A percentile compares a stretch with the other conserved stretches of the same genome.
phyloP scores from a whole-genome alignment of 148 eudicot genomes.

The Fallopia convolvulus region DNA sequence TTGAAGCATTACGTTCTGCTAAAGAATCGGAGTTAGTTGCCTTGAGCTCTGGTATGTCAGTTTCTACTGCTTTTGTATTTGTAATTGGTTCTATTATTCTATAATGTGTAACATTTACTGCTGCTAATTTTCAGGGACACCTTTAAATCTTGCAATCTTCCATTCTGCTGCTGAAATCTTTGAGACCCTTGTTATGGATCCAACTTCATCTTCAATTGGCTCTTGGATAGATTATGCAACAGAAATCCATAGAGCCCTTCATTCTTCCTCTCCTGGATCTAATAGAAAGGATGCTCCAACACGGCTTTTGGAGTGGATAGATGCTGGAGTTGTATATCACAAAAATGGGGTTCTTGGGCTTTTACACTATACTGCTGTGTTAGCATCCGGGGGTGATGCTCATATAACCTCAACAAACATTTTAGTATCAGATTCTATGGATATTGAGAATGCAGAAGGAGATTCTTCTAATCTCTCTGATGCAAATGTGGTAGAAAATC shows the following conservation, averaged over 20 bases:
- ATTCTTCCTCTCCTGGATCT: slow-evolving; percentile 93
- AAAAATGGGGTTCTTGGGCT: slow-evolving; percentile 87
- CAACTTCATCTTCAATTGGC: slow-evolving; percentile 64
- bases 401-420: slow-evolving; percentile 76
- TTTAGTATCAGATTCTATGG: slow-evolving; percentile 70
- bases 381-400: slow-evolving; percentile 97
- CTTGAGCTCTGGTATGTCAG: slow-evolving; percentile 43
- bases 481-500: slow-evolving; percentile 70
- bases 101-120: neutral
- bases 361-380: slow-evolving; percentile 76
- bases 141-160: slow-evolving; percentile 86
- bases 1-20: slow-evolving; percentile 74
- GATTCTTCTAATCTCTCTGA: slow-evolving; percentile 60
- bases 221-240: slow-evolving; percentile 88
- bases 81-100: neutral
- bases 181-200: slow-evolving; percentile 86
- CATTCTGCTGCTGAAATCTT: slow-evolving; percentile 94
- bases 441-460: slow-evolving; percentile 68
- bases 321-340: slow-evolving; percentile 88
- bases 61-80: slow-evolving; percentile 9
- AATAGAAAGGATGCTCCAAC: slow-evolving; percentile 96
- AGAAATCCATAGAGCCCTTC: slow-evolving; percentile 74
- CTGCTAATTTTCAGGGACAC: slow-evolving; percentile 48
- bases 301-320: slow-evolving; percentile 93
- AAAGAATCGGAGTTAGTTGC: slow-evolving; percentile 66